A percentile compares a stretch with the other conserved stretches of the same genome.
Evolutionary conservation across 129 eudicot species (phyloP).

Genomic region (Pseudognaphalium luteoalbum): DNA sequence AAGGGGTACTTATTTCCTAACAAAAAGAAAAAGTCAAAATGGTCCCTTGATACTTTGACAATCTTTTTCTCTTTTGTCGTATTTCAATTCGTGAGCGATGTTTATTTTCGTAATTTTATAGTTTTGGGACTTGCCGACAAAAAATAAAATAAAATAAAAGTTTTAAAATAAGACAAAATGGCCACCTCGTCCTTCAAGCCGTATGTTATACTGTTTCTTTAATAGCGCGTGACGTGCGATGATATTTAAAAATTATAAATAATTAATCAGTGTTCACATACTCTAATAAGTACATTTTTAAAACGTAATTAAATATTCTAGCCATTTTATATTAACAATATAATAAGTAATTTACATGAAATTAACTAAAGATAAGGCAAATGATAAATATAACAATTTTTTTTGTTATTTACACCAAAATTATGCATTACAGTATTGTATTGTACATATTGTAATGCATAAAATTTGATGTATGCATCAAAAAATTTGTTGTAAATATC

Average conservation of each 20-base stretch:
- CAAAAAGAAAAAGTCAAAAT: slow-evolving; percentile 29
- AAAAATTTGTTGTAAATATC: too few species aligned
- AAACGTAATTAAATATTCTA: too few species aligned
- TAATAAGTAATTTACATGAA: too few species aligned
- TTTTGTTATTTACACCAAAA: too few species aligned
- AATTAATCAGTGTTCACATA: neutral
- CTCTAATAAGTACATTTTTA: neutral
- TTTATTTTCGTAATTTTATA: slow-evolving; percentile 8
- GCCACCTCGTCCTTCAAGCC: slow-evolving; percentile 24
- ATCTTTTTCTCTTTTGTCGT: slow-evolving; percentile 20
- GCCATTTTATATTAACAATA: too few species aligned
- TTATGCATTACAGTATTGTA: too few species aligned
- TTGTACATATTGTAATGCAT: too few species aligned
- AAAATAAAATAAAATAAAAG: slow-evolving; percentile 9
- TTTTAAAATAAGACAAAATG: slow-evolving; percentile 23
- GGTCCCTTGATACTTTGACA: slow-evolving; percentile 31
- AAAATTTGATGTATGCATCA: too few species aligned
- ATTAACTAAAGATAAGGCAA: too few species aligned
- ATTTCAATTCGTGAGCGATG: slow-evolving; percentile 16
- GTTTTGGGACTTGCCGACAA: slow-evolving; percentile 30
- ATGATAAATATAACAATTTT: too few species aligned
- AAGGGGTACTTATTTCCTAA: slow-evolving; percentile 32
- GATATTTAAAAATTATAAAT: neutral
- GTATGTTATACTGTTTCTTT: slow-evolving; percentile 6
- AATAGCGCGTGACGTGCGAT: slow-evolving; percentile 3